Conservation (phyloP, 2,329 filamentous ascomycete genomes). For the Colletotrichum liriopes region DNA sequence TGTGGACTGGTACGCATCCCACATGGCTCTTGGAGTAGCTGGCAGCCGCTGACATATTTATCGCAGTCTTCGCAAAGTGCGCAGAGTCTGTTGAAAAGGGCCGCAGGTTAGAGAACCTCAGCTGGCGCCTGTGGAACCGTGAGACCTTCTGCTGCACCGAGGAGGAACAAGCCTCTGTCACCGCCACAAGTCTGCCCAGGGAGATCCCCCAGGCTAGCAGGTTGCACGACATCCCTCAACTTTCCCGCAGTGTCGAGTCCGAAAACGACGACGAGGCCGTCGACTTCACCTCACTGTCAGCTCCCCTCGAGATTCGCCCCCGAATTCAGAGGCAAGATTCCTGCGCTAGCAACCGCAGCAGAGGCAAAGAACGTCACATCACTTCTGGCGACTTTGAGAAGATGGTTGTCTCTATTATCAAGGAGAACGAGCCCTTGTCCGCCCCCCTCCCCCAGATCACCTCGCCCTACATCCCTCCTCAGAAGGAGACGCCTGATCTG, state of each 20-base stretch:
- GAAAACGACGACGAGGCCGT: conserved; percentile 77
- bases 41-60: conserved; percentile 46
- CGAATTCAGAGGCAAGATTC: conserved; percentile 81
- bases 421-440: conserved; percentile 81
- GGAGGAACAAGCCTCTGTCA: conserved; percentile 64
- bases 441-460: conserved; percentile 64
- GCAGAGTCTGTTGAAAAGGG: conserved; percentile 95
- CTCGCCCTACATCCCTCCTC: conserved; percentile 57
- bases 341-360: conserved; percentile 77
- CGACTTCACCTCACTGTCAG: conserved; percentile 69
- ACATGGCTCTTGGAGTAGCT: no score
- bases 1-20: conserved; percentile 84
- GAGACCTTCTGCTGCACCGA: conserved; percentile 92
- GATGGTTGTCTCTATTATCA: conserved; percentile 94
- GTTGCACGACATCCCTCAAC: conserved; percentile 47
- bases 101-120: conserved; percentile 92
- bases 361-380: conserved; percentile 87
- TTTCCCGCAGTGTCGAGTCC: conserved; percentile 69
- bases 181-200: conserved; percentile 62
- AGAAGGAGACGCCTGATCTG: conserved; percentile 60
- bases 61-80: conserved; percentile 90
- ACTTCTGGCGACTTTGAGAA: conserved; percentile 94
- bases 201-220: conserved; percentile 61
- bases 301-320: conserved; percentile 74
- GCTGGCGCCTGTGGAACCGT: conserved; percentile 95